Conservation (phyloP, 768 basidiomycete genomes). For the Boletellus sp. region DNA sequence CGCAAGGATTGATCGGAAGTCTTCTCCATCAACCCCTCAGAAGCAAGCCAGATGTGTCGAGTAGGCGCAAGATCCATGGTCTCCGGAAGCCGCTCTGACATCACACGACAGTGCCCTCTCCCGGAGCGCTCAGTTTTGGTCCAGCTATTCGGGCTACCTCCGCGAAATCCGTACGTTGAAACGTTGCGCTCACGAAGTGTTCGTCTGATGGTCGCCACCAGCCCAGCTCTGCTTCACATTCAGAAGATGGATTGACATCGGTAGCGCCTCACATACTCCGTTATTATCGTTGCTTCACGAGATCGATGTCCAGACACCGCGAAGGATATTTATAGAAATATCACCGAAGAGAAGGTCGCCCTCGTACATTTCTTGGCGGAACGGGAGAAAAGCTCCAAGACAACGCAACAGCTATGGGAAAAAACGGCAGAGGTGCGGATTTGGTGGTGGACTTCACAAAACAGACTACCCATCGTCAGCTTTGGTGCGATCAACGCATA, state of each 20-base stretch:
- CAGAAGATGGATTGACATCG: slow-evolving; percentile 71
- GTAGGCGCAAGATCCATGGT: slow-evolving; percentile 29
- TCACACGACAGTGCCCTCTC: slow-evolving; percentile 54
- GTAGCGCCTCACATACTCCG: slow-evolving; percentile 33
- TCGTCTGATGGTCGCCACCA: slow-evolving; percentile 32
- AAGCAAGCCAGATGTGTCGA: slow-evolving; percentile 50
- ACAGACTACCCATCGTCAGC: not conserved
- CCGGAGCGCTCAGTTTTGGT: slow-evolving; percentile 80
- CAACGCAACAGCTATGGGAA: slow-evolving; percentile 31
- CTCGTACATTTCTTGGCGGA: slow-evolving; percentile 45
- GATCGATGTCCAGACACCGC: slow-evolving; percentile 48
- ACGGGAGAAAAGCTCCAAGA: slow-evolving; percentile 39
- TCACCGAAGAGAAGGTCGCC: slow-evolving; percentile 53
- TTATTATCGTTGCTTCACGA: slow-evolving; percentile 8
- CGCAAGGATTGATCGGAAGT: slow-evolving; percentile 2
- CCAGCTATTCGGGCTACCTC: slow-evolving; percentile 80
- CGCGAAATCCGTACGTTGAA: slow-evolving; percentile 66
- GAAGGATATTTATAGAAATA: slow-evolving; percentile 62
- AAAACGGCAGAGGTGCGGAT: slow-evolving; percentile 22
- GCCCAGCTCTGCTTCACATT: slow-evolving; percentile 78
- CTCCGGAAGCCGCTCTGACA: slow-evolving; percentile 3
- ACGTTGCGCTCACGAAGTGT: slow-evolving; percentile 4
- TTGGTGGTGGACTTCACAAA: slow-evolving; percentile 2
- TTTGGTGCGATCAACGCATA: slow-evolving; percentile 9
- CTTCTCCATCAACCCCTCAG: slow-evolving; percentile 8